A percentile compares a stretch with the other conserved stretches of the same genome.
Evolutionary conservation across 2,329 filamentous ascomycete species (phyloP).

Genomic region (Saccharata proteae): DNA sequence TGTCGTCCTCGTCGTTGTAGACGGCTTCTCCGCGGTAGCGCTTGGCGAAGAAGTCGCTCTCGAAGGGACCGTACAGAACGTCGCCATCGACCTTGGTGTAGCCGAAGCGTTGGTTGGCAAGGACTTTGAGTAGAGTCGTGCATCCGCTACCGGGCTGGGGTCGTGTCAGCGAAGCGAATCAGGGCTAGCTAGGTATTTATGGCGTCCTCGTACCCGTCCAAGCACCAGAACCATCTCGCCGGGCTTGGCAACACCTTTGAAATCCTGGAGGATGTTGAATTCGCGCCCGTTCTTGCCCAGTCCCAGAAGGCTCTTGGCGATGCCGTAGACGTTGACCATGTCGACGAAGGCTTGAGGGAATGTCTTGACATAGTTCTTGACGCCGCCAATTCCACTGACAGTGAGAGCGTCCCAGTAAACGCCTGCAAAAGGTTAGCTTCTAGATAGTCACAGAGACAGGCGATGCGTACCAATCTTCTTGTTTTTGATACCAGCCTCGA

Average conservation of each 20-base stretch:
- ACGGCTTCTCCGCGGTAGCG: conserved; percentile 70
- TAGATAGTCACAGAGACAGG: too few species aligned
- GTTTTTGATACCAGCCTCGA: conserved; percentile 63
- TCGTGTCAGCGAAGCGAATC: too few species aligned
- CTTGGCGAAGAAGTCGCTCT: conserved; percentile 54
- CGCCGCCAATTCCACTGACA: conserved; percentile 62
- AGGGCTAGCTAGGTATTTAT: too few species aligned
- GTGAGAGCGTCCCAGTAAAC: conserved; percentile 69
- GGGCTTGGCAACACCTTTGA: conserved; percentile 46
- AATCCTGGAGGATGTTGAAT: conserved; percentile 60
- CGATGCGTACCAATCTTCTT: conserved; percentile 60
- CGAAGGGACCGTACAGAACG: conserved; percentile 65
- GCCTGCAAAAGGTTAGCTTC: too few species aligned
- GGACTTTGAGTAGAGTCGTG: conserved; percentile 43
- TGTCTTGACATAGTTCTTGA: conserved; percentile 58
- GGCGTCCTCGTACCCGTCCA: too few species aligned
- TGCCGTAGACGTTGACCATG: conserved; percentile 64
- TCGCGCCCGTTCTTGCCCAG: conserved; percentile 56
- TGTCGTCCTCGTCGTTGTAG: conserved; percentile 78
- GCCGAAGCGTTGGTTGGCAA: conserved; percentile 43
- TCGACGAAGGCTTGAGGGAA: conserved; percentile 67
- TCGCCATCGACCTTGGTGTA: conserved; percentile 56
- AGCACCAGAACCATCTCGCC: conserved; percentile 85
- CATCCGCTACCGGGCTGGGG: conserved; percentile 53
- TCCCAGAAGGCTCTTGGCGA: conserved; percentile 51